Base-by-base conservation (phyloP, 805 yeast genomes). In the Priceomyces carsonii region DNA sequence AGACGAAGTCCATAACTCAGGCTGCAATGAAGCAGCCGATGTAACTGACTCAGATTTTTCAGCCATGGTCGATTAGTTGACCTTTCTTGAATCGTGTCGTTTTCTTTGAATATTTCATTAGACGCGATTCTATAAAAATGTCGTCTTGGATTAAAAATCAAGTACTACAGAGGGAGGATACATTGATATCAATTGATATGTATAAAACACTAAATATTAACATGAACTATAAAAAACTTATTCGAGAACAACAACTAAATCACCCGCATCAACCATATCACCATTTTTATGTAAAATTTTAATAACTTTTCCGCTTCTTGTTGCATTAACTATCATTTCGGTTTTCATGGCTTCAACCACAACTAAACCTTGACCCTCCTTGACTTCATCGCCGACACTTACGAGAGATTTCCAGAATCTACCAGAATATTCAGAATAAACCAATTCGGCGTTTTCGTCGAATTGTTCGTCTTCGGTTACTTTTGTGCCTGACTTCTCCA, bases 311-410 rank as follows among this genome's bases (percentile, higher is more conserved):
- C 95, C 95, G 15, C 69, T 67, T 37, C 55, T 69, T 1, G 95
- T 74, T 14, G 97, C 79, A 36, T 63, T 70, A 22, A 91, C 95
- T 33, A 79, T 76, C 97, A 91, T 91, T 64, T 91, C 99, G 0
- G 98, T 93, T 72, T 91, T 91, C 99, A 91, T 91, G 36, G 99
- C 98, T 63, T 91, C 99, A 35, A 91, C 86, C 25, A 93, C 88
- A 46, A 91, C 76, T 42, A 91, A 70, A 4, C 88, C 88, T 50
- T 87, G 91, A 21, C 90, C 95, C 30, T 65, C 73, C 34, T 69
- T 64, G 18, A 91, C 95, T 4, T 45, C 62, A 50, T 85, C 93
- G 16, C 96, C 96, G 29, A 75, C 90, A 38, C 72, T 64, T 18
- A 84, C 95, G 46, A 89, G 66, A 1, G 95, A 79, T 62, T 93